phyloP scores from a whole-genome alignment of 2,329 filamentous ascomycete genomes.

The Lachnellula hyalina region DNA sequence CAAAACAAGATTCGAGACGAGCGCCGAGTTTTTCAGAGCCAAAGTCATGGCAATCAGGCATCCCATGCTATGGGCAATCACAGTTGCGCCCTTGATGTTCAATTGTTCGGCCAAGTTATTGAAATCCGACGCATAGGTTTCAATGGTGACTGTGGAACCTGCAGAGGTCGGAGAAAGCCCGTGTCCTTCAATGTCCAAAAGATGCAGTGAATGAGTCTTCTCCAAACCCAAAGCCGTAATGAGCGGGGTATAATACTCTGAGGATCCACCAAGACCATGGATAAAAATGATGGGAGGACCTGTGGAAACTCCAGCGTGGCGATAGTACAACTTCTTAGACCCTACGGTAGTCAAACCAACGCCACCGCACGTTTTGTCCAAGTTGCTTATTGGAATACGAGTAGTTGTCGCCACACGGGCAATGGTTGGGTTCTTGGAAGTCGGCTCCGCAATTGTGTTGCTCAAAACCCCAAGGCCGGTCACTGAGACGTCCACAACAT shows the following conservation, averaged over 20 bases:
- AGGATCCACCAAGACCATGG: conserved; percentile 48
- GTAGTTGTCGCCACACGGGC: conserved; percentile 20
- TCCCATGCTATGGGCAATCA: conserved; percentile 49
- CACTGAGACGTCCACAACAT: conserved; percentile 38
- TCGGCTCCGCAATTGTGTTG: conserved; percentile 33
- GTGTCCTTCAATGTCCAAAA: conserved; percentile 52
- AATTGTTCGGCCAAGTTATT: conserved; percentile 34
- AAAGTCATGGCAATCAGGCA: conserved; percentile 43
- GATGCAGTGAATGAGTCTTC: conserved; percentile 33
- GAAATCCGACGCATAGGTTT: conserved; percentile 40
- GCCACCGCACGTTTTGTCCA: conserved; percentile 27
- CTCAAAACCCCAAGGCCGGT: conserved; percentile 37
- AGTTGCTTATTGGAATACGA: conserved; percentile 30
- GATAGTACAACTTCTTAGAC: conserved; percentile 38
- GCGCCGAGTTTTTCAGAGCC: conserved; percentile 34
- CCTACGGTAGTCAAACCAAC: conserved; percentile 35
- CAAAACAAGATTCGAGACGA: conserved; percentile 41
- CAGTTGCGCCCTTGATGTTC: conserved; percentile 31
- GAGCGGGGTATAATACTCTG: conserved; percentile 41
- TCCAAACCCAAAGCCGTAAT: conserved; percentile 32
- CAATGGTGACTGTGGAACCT: conserved; percentile 37
- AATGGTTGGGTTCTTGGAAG: conserved; percentile 26
- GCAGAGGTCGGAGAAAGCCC: conserved; percentile 48
- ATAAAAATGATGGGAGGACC: conserved; percentile 41
- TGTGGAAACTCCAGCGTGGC: conserved; percentile 23